Evolutionary conservation across 2,329 filamentous ascomycete genomes (phyloP), one percentile per base, ranked within the genome.

Genomic region (Trichoderma atrobrunneum): DNA sequence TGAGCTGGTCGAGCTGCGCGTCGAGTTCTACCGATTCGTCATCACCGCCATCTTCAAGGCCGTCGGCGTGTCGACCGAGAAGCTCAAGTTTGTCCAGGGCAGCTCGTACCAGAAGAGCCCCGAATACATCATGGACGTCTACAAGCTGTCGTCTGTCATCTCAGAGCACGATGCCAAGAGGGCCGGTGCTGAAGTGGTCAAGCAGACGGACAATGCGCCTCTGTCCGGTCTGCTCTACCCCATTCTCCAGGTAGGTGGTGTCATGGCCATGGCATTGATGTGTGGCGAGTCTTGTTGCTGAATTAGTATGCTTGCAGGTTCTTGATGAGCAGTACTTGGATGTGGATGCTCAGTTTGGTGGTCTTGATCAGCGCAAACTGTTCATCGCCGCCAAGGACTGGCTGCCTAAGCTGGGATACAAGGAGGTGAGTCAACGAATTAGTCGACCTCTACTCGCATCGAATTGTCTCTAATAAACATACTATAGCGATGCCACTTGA

Each of bases 161-260:
- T 91, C 91, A 16, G 90, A 94, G 82, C 90, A 95, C 79, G 91
- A 96, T 78, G 93, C 94, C 18, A 93, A 94, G 82, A 96, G 94
- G 82, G 95, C 95, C 0, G 95, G 95, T 51, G 93, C 94, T 2
- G 96, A 98, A 82, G 90, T 98, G 8, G 95, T 99, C 75, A 98
- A 98, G 87, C 94, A 98, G 84, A 90, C 92, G 4, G 88, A 89
- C 71, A 94, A 95, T 78, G 89, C 92, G 7, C 88, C 92, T 1
- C 81, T 95, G 56, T 90, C 82, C 63, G 82, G 82, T 30, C 78
- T 83, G 3, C 77, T 84, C 65, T 84, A 84, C 78, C 82, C 82
- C 10, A 78, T 83, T 12, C 76, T 99, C 83, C 96, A 98, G 83
- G 64, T 67, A 67, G 21, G 64, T 28, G 12, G n/a, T 14, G 7